Evolutionary conservation across 2,329 filamentous ascomycete species (phyloP), one percentile per base, ranked within the genome.

Genomic region (Botrytis fragariae): DNA sequence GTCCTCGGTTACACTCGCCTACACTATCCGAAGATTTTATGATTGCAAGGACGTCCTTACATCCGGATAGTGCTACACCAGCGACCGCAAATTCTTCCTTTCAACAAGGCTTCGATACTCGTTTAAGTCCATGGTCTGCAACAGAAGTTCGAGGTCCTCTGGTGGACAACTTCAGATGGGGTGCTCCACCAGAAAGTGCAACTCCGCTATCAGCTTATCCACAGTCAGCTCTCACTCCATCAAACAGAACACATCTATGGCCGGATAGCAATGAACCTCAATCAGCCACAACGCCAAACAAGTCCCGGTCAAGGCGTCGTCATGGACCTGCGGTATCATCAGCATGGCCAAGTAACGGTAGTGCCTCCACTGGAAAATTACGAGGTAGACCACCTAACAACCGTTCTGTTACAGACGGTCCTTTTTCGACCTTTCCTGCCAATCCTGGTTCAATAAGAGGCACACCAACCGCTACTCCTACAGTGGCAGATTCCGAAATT

Each of bases 251-350:
- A 35, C 74, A 76, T 25, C 59, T 80, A 45, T 79, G 85, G 77
- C 80, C 80, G 71, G 84, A 84, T 68, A 84, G 85, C 72, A 84
- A 86, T 64, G 91, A 93, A 75, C 92, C 93, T 16, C 90, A 87
- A 67, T 94, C 93, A 0, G 92, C 93, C 5, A 85, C 93, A n/a
- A 92, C 91, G 6, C 90, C 91, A 1, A 89, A 87, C 70, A 90
- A 86, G 75, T 82, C 83, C 3, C 86, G 87, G 74, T 82, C 85
- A 9, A 82, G 87, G 72, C 86, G 91, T 72, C 88, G 93, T 6
- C 92, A 97, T 80, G 94, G 94, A 0, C 92, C 94, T 0, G 94
- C 93, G 10, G 93, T 97, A 0, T 97, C 94, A 0, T 97, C 94
- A 16, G 95, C 95, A 0, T 98, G 95, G 95, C 90, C 92, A 72